These are phyloP conservation scores for Pleurotus pulmonarius DNA, from an alignment of 768 basidiomycete genomes.

Conservation along the genomic window DNA sequence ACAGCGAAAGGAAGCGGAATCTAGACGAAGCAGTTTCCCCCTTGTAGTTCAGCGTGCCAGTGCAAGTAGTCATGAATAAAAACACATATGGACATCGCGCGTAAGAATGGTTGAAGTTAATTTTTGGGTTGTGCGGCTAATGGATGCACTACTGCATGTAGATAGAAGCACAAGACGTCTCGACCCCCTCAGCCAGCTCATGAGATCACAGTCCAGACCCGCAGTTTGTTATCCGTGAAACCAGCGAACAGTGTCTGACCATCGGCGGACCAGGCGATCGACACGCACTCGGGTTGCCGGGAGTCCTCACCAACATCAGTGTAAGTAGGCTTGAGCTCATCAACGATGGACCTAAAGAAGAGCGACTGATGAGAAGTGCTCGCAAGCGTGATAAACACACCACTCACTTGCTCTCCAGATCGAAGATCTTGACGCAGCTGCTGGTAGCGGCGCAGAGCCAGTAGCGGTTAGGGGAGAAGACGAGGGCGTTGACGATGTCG, in stretches of 20 bases:
- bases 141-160: conserved; percentile 10
- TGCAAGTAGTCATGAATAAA: background rate
- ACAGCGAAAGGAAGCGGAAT: conserved; percentile 58
- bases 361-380: conserved; percentile 1
- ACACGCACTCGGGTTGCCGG: conserved; percentile 88
- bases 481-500: conserved; percentile 97
- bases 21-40: conserved; percentile 43
- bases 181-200: conserved; percentile 26
- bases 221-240: conserved; percentile 92
- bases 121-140: conserved; percentile 20
- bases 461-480: conserved; percentile 99
- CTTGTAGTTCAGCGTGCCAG: conserved; percentile 1
- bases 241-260: conserved; percentile 97
- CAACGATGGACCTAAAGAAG: conserved; percentile 80
- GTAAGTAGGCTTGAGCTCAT: conserved; percentile 97
- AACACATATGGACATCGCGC: background rate
- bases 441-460: conserved; percentile 99
- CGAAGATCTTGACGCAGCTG: conserved; percentile 98
- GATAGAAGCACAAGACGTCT: conserved; percentile 13
- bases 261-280: conserved; percentile 97
- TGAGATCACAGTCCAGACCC: conserved; percentile 85
- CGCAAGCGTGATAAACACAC: background rate
- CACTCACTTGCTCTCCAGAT: conserved; percentile 97
- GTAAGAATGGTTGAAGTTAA: background rate
- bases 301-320: conserved; percentile 68